Evolutionary conservation across 768 basidiomycete genomes (phyloP), one percentile per base, ranked within the genome.

Genomic region (Neoboletus brunneissimus): DNA sequence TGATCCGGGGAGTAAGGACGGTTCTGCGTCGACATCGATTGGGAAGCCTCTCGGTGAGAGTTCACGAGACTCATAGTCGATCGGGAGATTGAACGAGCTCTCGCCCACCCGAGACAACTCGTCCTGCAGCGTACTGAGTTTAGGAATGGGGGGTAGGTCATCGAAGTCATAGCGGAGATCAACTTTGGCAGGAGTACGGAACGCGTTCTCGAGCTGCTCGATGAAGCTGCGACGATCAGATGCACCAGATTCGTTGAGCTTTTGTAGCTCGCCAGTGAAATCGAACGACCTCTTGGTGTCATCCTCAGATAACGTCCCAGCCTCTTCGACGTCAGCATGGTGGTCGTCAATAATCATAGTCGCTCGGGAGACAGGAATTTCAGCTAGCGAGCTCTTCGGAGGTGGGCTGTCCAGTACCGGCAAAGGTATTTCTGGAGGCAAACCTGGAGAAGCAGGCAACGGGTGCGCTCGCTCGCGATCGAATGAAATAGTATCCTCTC

Each of bases 221-320:
- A 92, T 86, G 64, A 93, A 93, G 70, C 89, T 91, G 13, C 70
- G 76, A 11, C 88, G 74, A 64, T 89, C 84, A 1, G 84, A 85
- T 1, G 64, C 88, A 34, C 87, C 86, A 7, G 83, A 85, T 61
- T 88, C 85, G 51, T 87, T 85, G 48, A 92, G 76, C 63, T 75
- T 84, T 69, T 79, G 73, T 51, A 92, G 70, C 68, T 91, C 91
- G 38, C 86, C 88, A 0, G 91, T 93, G 65, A 92, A 93, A 64
- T 93, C 90, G 57, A 92, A 93, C 1, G 85, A 88, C 63, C 81
- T 87, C 73, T 86, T 89, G 0, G 89, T 91, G 59, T 87, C 82
- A 51, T 82, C 81, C 52, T 85, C 84, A 15, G 82, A 84, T 13
- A 75, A 73, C 37, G 66, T 52, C 3, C 58, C 76, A 22, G 70